Conservation (phyloP, 2,329 filamentous ascomycete genomes). For the Fusarium xyrophilum region DNA sequence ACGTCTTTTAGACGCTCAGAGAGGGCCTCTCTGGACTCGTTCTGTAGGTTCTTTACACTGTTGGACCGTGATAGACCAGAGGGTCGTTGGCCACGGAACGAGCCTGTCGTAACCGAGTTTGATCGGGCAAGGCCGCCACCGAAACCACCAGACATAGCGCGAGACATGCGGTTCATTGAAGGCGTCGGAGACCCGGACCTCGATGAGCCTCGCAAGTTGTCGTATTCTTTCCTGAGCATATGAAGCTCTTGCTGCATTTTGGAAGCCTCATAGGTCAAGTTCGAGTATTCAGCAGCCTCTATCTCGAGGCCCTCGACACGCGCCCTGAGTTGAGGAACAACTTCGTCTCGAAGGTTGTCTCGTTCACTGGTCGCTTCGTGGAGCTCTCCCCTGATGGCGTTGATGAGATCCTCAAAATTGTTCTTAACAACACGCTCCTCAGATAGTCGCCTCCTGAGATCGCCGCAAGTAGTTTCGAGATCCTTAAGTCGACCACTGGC, state of each 20-base stretch:
- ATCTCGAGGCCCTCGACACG: conserved; percentile 79
- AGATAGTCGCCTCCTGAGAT: conserved; percentile 78
- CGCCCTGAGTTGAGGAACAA: conserved; percentile 79
- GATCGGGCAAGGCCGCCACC: conserved; percentile 67
- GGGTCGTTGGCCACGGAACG: conserved; percentile 50
- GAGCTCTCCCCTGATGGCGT: conserved; percentile 82
- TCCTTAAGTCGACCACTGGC: conserved; percentile 72
- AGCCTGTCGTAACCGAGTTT: conserved; percentile 69
- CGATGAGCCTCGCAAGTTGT: conserved; percentile 57
- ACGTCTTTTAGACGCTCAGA: conserved; percentile 88
- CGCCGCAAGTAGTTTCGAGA: conserved; percentile 80
- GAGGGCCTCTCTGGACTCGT: conserved; percentile 71
- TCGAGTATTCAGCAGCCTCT: conserved; percentile 75
- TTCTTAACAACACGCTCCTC: conserved; percentile 89
- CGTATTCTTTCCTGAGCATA: conserved; percentile 71
- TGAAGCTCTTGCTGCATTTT: conserved; percentile 89
- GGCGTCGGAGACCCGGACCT: conserved; percentile 34
- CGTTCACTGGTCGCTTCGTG: conserved; percentile 84
- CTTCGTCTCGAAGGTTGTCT: conserved; percentile 88
- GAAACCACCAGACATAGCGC: conserved; percentile 56
- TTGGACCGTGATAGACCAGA: conserved; percentile 65
- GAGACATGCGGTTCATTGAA: conserved; percentile 40
- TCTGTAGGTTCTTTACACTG: conserved; percentile 57
- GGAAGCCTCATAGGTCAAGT: conserved; percentile 77
- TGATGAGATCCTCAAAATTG: conserved; percentile 91